phyloP scores from a whole-genome alignment of 306 rosid genomes.

The Phaseolus lunatus region DNA sequence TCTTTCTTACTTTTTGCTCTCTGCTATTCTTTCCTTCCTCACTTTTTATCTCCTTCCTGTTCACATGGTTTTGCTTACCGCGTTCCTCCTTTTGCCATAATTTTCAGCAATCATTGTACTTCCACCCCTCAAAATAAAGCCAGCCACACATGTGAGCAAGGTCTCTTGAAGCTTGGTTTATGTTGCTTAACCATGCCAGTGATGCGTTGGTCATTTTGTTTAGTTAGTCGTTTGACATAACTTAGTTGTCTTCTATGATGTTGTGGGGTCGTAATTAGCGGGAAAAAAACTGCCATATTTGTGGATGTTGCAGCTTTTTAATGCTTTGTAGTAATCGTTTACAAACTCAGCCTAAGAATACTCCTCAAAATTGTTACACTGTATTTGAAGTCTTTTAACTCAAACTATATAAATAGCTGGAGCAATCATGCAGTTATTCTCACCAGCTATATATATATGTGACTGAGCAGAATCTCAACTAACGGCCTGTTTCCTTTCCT shows the following conservation, averaged over 20 bases:
- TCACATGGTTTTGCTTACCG: conserved; percentile 49
- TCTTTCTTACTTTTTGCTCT: conserved; percentile 12
- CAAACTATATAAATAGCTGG: too few relatives aligned
- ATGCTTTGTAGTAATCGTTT: conserved; percentile 28
- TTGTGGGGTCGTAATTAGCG: neutral
- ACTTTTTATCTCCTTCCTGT: conserved; percentile 47
- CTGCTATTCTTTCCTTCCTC: conserved; percentile 15
- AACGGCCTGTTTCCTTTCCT: neutral
- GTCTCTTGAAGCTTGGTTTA: conserved; percentile 5
- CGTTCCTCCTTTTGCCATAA: conserved; percentile 28
- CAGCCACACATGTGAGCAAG: conserved; percentile 23
- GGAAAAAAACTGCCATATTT: neutral
- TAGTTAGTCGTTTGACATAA: neutral
- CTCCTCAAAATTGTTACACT: conserved; percentile 17
- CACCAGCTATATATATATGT: neutral
- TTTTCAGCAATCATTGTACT: conserved; percentile 44
- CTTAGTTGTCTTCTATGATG: neutral
- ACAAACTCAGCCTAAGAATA: conserved; percentile 36
- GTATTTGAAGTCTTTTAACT: neutral
- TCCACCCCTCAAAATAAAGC: conserved; percentile 23
- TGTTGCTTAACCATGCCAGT: neutral
- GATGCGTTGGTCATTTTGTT: neutral
- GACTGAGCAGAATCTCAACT: neutral
- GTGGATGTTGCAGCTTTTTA: conserved; percentile 42
- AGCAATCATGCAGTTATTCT: too few relatives aligned